Evolutionary conservation across 2,329 filamentous ascomycete genomes (phyloP).

Genomic region (Graphilbum fragrans): DNA sequence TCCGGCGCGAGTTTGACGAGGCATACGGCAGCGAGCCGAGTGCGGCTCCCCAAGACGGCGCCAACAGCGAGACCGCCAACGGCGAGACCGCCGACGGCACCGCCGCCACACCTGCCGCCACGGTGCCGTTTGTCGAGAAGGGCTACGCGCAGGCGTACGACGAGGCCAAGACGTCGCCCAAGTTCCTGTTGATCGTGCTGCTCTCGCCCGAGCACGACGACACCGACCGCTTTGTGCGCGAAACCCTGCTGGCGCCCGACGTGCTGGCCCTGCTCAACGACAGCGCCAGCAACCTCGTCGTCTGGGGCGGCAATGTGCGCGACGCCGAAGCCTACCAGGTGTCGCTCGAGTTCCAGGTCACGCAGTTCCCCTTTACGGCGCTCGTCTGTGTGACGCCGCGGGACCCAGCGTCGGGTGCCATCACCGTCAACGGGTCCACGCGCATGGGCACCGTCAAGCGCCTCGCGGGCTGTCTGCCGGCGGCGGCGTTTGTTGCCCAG

Average conservation of each 20-base stretch:
- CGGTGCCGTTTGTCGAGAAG: slow-evolving; percentile 70
- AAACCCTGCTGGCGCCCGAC: slow-evolving; percentile 68
- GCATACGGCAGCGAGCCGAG: slow-evolving; percentile 54
- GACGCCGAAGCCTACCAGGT: slow-evolving; percentile 94
- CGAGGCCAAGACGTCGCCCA: slow-evolving; percentile 77
- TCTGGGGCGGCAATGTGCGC: slow-evolving; percentile 89
- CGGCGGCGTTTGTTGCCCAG: slow-evolving; percentile 62
- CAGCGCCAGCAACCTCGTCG: slow-evolving; percentile 62
- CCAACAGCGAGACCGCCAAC: background rate
- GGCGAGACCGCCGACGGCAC: background rate
- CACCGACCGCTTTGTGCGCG: slow-evolving; percentile 65
- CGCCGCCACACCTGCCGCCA: slow-evolving; percentile 8
- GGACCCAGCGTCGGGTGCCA: slow-evolving; percentile 42
- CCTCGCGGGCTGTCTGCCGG: slow-evolving; percentile 58
- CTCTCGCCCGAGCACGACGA: slow-evolving; percentile 93
- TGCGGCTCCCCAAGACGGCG: background rate
- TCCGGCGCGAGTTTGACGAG: slow-evolving; percentile 89
- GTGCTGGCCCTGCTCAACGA: slow-evolving; percentile 65
- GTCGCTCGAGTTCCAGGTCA: slow-evolving; percentile 73
- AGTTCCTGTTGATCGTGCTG: slow-evolving; percentile 80
- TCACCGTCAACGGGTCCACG: slow-evolving; percentile 35
- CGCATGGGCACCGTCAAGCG: slow-evolving; percentile 85
- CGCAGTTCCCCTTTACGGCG: slow-evolving; percentile 83
- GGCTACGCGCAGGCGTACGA: slow-evolving; percentile 90
- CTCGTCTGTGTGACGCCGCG: slow-evolving; percentile 80